Base-by-base conservation (phyloP, 2,329 filamentous ascomycete genomes). In the Apiospora pterosperma region DNA sequence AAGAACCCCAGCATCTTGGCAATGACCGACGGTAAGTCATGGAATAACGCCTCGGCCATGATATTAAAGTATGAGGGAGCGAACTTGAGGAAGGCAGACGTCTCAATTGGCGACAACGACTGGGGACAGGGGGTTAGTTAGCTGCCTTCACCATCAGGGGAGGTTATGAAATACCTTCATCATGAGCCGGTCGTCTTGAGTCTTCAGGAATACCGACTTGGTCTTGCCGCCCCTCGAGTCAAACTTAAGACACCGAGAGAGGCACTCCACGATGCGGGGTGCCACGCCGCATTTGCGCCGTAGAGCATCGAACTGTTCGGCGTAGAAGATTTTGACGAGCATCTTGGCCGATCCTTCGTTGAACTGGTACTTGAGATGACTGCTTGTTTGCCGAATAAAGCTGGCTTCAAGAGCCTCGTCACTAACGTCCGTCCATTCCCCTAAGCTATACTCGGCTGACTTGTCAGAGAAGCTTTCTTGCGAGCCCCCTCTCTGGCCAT, bases 1-100 rank as follows among this genome's bases (percentile, higher is more conserved):
- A 97, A 99, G 76, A 99, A 96, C 0, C 96, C 96, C 63, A 99
- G 88, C 96, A 99, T 99, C 81, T 99, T 99, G 36, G 96, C 96
- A 73, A 99, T 99, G 48, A 97, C 96, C 1, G 93, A 97, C 0
- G 96, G 96, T 2, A 99, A 84, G 70, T 95, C 94, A 72, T 97
- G 94, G 80, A 99, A 99, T 19, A 99, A 84, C 7, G 93, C 94
- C 75, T 98, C 92, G 14, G 93, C 93, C 90, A 98, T 98, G 75
- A 99, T 97, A 71, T 90, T 91, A 76, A 99, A 99, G 79, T 99
- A 99, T 41, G 95, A 93, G 1, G 96, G 96, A 0, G 96, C 96
- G 74, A 99, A 99, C 70, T 91, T 91, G 70, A 98, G 85, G 77
- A 99, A 99, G 0, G 96, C 94, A 41, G 93, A 90, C 1, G 96